Evolutionary conservation across 2,329 filamentous ascomycete genomes (phyloP).

Genomic region (Cladorrhinum sp.): DNA sequence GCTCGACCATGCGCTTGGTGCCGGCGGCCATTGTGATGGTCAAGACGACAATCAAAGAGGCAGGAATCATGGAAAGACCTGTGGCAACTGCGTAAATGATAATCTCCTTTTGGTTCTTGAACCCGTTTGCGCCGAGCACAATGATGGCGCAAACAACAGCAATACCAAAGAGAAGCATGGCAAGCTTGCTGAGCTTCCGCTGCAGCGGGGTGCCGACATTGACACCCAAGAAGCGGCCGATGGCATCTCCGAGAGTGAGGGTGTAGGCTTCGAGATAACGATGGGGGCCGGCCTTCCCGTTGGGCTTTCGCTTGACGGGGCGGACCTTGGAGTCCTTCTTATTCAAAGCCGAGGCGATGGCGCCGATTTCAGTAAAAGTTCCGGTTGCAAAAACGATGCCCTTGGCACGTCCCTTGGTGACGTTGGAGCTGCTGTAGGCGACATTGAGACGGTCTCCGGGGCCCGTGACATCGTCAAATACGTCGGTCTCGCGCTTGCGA

Average conservation of each 20-base stretch:
- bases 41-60: constrained; percentile 58
- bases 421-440: constrained; percentile 66
- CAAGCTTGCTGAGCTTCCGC: constrained; percentile 65
- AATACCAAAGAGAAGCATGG: constrained; percentile 61
- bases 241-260: constrained; percentile 26
- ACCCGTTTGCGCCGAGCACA: constrained; percentile 40
- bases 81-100: constrained; percentile 47
- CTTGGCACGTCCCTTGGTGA: constrained; percentile 66
- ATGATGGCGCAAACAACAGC: constrained; percentile 44
- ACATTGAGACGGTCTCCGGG: constrained; percentile 69
- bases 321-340: constrained; percentile 42
- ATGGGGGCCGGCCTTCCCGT: constrained; percentile 39
- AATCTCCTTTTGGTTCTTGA: constrained; percentile 47
- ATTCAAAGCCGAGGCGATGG: constrained; percentile 54
- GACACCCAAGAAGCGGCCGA: constrained; percentile 43
- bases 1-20: constrained; percentile 53
- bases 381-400: constrained; percentile 68
- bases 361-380: constrained; percentile 57
- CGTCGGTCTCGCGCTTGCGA: constrained; percentile 57
- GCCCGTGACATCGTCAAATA: constrained; percentile 48
- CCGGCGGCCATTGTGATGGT: constrained; percentile 63
- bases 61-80: constrained; percentile 52
- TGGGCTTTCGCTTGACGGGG: constrained; percentile 47
- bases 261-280: constrained; percentile 37
- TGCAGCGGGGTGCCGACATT: constrained; percentile 63